phyloP scores from a whole-genome alignment of 345 rosid species.

The Nasturtium officinale region DNA sequence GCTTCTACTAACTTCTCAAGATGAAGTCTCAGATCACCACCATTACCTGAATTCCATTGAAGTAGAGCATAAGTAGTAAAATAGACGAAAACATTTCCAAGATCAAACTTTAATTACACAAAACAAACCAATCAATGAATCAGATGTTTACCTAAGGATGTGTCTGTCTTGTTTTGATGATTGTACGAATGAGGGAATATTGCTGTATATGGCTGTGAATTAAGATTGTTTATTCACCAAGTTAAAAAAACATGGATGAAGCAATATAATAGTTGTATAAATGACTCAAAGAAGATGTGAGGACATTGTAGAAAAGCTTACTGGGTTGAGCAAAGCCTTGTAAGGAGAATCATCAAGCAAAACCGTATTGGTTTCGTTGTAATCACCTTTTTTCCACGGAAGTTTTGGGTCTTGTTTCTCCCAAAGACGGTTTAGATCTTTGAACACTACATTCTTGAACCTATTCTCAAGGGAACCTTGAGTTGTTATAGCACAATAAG shows the following conservation, averaged over 20 bases:
- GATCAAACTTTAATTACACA: background rate
- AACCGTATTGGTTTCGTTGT: constrained; percentile 74
- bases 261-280: background rate
- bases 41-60: constrained; percentile 51
- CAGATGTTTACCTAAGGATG: constrained; percentile 61
- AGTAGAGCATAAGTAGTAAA: background rate
- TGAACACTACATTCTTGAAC: constrained; percentile 71
- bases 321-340: constrained; percentile 94
- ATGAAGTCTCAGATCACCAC: constrained; percentile 72
- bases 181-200: constrained; percentile 74
- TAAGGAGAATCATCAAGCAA: constrained; percentile 90
- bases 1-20: constrained; percentile 60
- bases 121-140: background rate
- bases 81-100: background rate
- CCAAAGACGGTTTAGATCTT: constrained; percentile 77
- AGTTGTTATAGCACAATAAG: constrained; percentile 61
- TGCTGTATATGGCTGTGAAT: constrained; percentile 62
- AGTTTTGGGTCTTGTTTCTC: constrained; percentile 60
- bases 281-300: background rate
- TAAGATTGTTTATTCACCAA: constrained; percentile 3
- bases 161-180: constrained; percentile 51
- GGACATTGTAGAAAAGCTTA: constrained; percentile 45
- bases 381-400: constrained; percentile 69
- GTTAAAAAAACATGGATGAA: background rate
- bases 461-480: constrained; percentile 65